Evolutionary conservation across 2,329 filamentous ascomycete genomes (phyloP).

Genomic region (Pleoardoris graminearum): DNA sequence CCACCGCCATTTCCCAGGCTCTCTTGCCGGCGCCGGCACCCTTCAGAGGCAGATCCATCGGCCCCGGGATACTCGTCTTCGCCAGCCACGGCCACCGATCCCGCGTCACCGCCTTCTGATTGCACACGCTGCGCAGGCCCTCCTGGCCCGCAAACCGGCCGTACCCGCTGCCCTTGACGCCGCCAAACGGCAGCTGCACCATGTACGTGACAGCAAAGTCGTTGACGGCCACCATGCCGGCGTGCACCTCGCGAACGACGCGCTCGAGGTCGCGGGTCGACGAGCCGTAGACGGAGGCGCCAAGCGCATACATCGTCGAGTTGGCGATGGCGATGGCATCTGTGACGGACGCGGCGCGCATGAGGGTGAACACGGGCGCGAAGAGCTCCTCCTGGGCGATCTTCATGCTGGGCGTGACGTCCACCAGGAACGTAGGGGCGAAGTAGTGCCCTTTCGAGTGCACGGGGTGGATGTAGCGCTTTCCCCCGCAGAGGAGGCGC

Average conservation of each 20-base stretch:
- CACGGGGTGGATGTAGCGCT: conserved; percentile 69
- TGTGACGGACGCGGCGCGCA: conserved; percentile 69
- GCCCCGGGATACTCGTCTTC: conserved; percentile 77
- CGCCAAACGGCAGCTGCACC: conserved; percentile 92
- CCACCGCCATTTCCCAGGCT: conserved; percentile 50
- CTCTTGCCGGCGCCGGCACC: conserved; percentile 36
- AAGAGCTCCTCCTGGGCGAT: conserved; percentile 93
- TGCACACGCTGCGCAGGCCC: conserved; percentile 81
- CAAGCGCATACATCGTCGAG: conserved; percentile 80
- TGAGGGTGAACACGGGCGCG: conserved; percentile 83
- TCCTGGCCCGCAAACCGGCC: conserved; percentile 92
- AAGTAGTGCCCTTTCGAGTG: conserved; percentile 89
- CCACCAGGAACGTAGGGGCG: conserved; percentile 82
- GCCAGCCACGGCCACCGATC: conserved; percentile 64
- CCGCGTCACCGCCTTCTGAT: conserved; percentile 81
- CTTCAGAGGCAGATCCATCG: conserved; percentile 78
- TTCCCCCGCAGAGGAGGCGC: conserved; percentile 78
- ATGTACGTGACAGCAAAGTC: conserved; percentile 95
- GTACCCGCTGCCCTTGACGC: conserved; percentile 83
- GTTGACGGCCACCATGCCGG: conserved; percentile 93
- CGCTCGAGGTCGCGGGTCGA: conserved; percentile 61
- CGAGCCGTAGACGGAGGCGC: conserved; percentile 82
- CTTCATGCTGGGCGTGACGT: conserved; percentile 82
- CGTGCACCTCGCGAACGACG: conserved; percentile 70
- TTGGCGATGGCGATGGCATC: conserved; percentile 81